A percentile compares a stretch with the other conserved stretches of the same genome.
Evolutionary conservation across 2,329 filamentous ascomycete species (phyloP).

Genomic region (Grosmannia serpens): DNA sequence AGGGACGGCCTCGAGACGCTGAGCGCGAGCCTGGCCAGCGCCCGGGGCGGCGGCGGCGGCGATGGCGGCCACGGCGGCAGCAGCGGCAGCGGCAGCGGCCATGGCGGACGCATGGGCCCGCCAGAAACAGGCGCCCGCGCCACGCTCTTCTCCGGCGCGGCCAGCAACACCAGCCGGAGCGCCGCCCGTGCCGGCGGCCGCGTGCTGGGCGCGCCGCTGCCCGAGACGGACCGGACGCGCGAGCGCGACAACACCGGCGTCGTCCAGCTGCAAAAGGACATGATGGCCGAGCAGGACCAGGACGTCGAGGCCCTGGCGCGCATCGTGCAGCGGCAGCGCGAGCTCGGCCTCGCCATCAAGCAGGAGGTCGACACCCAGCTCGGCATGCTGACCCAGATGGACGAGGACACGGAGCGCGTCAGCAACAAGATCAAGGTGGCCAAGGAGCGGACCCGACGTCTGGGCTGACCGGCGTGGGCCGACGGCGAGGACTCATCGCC

Average conservation of each 20-base stretch:
- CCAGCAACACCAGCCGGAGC: constrained; percentile 10
- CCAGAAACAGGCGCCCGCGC: constrained; percentile 37
- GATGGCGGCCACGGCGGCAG: not conserved
- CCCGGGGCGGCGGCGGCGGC: constrained; percentile 28
- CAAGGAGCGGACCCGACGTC: constrained; percentile 49
- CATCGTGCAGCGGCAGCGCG: constrained; percentile 60
- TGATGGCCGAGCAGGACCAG: constrained; percentile 65
- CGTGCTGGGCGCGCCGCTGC: constrained; percentile 59
- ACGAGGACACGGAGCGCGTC: constrained; percentile 54
- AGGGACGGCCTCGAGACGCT: constrained; percentile 65
- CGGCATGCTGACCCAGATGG: constrained; percentile 55
- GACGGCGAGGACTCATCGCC: not conserved
- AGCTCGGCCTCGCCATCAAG: constrained; percentile 68
- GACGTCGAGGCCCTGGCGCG: constrained; percentile 57
- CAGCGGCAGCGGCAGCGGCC: constrained; percentile 24
- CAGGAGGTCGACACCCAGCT: constrained; percentile 63
- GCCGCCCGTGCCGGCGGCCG: constrained; percentile 37
- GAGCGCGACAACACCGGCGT: constrained; percentile 69
- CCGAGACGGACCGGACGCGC: constrained; percentile 65
- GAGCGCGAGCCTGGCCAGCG: constrained; percentile 40
- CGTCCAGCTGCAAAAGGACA: constrained; percentile 59
- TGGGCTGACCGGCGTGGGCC: not conserved
- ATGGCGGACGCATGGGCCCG: constrained; percentile 26
- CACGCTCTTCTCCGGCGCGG: constrained; percentile 31
- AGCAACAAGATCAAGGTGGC: constrained; percentile 60